Evolutionary conservation across 768 basidiomycete genomes (phyloP).

Genomic region (Podaxis sp.): DNA sequence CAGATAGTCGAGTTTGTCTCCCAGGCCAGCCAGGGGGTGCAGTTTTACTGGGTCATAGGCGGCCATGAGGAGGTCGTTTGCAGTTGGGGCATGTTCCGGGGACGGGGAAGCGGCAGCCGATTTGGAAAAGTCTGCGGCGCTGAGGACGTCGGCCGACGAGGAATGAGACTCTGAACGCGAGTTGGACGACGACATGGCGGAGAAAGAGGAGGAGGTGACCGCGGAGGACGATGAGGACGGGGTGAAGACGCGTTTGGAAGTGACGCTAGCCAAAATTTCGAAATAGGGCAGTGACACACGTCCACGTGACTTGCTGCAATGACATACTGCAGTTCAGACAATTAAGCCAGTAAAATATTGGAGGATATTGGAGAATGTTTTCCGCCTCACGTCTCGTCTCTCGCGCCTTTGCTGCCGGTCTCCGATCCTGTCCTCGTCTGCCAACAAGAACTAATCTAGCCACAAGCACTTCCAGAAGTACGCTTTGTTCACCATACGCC

Average conservation of each 20-base stretch:
- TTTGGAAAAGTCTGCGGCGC: constrained; percentile 48
- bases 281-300: constrained; percentile 17
- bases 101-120: constrained; percentile 36
- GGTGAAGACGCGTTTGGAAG: constrained; percentile 18
- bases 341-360: too few species aligned
- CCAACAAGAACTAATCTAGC: background rate
- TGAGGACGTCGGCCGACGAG: constrained; percentile 46
- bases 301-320: constrained; percentile 22
- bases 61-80: constrained; percentile 83
- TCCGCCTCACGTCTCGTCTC: constrained; percentile 1
- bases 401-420: background rate
- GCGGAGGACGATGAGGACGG: constrained; percentile 16
- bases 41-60: constrained; percentile 90
- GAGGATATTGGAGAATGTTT: constrained; percentile 10
- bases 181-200: constrained; percentile 32
- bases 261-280: constrained; percentile 25
- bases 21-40: constrained; percentile 90
- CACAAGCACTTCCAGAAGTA: constrained; percentile 8
- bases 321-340: too few species aligned
- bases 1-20: constrained; percentile 94
- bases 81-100: constrained; percentile 66
- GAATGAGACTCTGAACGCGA: constrained; percentile 36
- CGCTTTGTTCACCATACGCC: background rate
- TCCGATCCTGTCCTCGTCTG: background rate
- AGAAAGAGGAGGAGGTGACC: constrained; percentile 1